Conservation (phyloP, 192 early-diverging fungal species). For the Blastocladiella britannica region DNA sequence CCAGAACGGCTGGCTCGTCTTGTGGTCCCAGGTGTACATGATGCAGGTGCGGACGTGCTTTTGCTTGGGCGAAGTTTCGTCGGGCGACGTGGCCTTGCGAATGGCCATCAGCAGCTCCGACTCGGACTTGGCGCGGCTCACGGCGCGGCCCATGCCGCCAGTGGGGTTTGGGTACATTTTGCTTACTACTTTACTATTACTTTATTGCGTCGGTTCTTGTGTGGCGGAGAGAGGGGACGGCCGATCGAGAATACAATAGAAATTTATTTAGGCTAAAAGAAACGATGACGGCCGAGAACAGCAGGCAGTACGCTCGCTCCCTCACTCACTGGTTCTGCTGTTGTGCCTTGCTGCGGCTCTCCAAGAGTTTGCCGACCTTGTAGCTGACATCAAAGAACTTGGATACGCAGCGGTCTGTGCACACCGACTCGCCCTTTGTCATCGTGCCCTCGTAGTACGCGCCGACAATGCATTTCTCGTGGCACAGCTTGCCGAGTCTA, state of each 20-base stretch:
- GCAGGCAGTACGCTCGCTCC: too few species aligned
- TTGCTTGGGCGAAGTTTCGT: slow-evolving; percentile 90
- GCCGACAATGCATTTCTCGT: slow-evolving; percentile 63
- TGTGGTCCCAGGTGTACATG: slow-evolving; percentile 85
- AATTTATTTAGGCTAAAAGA: too few species aligned
- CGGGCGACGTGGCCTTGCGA: slow-evolving; percentile 69
- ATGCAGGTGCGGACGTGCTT: slow-evolving; percentile 85
- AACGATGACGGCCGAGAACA: too few species aligned
- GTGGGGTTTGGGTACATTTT: too few species aligned
- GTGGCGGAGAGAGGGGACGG: too few species aligned
- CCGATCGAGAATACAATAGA: too few species aligned
- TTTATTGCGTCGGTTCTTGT: too few species aligned
- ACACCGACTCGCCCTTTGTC: slow-evolving; percentile 78
- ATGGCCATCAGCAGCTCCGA: slow-evolving; percentile 66
- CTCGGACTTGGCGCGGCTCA: slow-evolving; percentile 55
- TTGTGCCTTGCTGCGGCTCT: background rate
- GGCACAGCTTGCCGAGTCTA: slow-evolving; percentile 57
- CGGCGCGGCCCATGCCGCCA: slow-evolving; percentile 19
- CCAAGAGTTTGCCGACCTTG: slow-evolving; percentile 22
- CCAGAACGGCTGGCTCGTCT: slow-evolving; percentile 69
- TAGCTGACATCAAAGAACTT: slow-evolving; percentile 72
- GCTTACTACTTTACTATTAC: too few species aligned
- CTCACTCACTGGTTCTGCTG: too few species aligned
- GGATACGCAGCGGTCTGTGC: slow-evolving; percentile 67
- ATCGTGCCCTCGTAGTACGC: slow-evolving; percentile 59